These are phyloP conservation scores for Ploettnerulaceae sp. DNA, from an alignment of 2,329 filamentous ascomycete genomes.

Conservation along the genomic window DNA sequence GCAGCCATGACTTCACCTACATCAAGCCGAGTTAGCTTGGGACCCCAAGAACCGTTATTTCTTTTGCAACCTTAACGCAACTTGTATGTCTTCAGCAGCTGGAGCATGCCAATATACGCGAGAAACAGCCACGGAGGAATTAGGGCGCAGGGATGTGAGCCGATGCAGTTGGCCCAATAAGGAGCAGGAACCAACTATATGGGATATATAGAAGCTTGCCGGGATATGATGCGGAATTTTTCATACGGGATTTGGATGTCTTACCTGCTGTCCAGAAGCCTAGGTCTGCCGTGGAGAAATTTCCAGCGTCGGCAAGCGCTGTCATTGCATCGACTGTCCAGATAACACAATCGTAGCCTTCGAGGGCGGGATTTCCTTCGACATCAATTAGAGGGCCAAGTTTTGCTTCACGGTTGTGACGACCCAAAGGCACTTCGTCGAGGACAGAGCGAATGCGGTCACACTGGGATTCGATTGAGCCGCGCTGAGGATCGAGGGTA, in stretches of 20 bases:
- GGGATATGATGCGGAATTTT: not conserved
- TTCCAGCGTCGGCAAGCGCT: constrained; percentile 15
- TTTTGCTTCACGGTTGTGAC: constrained; percentile 12
- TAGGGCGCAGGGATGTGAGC: not conserved
- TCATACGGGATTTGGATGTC: not conserved
- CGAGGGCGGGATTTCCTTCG: constrained; percentile 22
- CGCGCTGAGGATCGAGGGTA: constrained; percentile 13
- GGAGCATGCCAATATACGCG: not conserved
- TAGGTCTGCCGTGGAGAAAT: constrained; percentile 9
- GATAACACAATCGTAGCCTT: constrained; percentile 27
- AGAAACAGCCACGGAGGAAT: not conserved
- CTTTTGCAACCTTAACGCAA: not conserved
- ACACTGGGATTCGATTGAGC: constrained; percentile 11
- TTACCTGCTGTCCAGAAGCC: constrained; percentile 10
- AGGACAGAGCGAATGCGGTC: constrained; percentile 15
- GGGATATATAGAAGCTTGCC: not conserved
- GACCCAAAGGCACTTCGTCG: constrained; percentile 20
- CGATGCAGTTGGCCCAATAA: not conserved
- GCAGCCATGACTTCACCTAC: constrained; percentile 21
- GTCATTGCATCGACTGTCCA: constrained; percentile 25
- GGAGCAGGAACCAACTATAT: not conserved
- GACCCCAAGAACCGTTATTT: not conserved
- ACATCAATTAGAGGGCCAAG: constrained; percentile 13
- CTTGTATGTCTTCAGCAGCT: not conserved
- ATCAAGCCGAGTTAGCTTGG: constrained; percentile 6